Evolutionary conservation across 768 basidiomycete species (phyloP).

Genomic region (Phylloporus sp.): DNA sequence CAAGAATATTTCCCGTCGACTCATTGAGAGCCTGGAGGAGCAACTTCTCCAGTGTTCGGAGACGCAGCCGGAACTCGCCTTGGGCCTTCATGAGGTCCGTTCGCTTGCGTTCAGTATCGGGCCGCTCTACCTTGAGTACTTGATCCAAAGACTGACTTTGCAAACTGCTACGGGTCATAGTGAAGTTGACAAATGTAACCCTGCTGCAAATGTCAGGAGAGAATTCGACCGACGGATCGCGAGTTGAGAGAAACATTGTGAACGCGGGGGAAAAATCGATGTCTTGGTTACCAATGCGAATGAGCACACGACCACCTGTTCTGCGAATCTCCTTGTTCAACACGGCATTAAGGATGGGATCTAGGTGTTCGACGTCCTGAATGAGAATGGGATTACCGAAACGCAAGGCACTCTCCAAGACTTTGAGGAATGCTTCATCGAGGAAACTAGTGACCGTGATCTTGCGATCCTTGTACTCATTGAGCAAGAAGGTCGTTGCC

Average conservation of each 20-base stretch:
- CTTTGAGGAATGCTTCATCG: conserved; percentile 98
- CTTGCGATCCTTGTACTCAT: conserved; percentile 94
- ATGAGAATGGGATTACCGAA: conserved; percentile 98
- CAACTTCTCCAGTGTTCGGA: conserved; percentile 89
- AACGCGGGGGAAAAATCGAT: conserved; percentile 99
- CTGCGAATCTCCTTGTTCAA: conserved; percentile 94
- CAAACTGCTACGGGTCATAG: conserved; percentile 97
- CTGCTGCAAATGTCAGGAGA: conserved; percentile 98
- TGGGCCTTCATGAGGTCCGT: conserved; percentile 98
- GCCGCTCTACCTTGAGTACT: conserved; percentile 93
- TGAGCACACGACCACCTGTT: conserved; percentile 95
- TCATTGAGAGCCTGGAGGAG: conserved; percentile 95
- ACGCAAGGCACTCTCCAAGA: conserved; percentile 95
- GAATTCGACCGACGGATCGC: conserved; percentile 97
- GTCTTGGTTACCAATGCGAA: conserved; percentile 94
- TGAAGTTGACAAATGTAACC: conserved; percentile 94
- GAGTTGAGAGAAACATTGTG: conserved; percentile 97
- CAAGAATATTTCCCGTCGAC: conserved; percentile 93
- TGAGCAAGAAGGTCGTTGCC: conserved; percentile 89
- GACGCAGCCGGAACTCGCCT: conserved; percentile 92
- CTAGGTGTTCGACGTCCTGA: conserved; percentile 96
- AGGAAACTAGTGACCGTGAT: conserved; percentile 98
- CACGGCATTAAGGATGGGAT: conserved; percentile 96
- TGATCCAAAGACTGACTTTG: conserved; percentile 98
- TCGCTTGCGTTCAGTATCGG: conserved; percentile 92